phyloP scores from a whole-genome alignment of 2,329 filamentous ascomycete species.

The Tolypocladium inflatum region DNA sequence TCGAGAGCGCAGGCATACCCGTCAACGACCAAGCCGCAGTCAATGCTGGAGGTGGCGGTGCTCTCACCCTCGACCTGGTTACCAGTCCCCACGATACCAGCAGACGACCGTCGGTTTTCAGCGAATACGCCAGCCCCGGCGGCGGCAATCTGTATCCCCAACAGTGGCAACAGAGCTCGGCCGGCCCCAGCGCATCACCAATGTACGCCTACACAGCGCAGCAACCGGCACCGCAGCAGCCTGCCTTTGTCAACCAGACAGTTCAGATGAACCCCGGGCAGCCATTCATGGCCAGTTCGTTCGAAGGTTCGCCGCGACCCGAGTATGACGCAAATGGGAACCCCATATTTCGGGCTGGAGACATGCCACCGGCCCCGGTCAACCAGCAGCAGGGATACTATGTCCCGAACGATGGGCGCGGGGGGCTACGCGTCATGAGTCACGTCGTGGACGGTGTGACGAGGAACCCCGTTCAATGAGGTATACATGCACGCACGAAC shows the following conservation, averaged over 20 bases:
- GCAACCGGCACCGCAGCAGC: slow-evolving; percentile 18
- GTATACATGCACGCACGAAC: not conserved
- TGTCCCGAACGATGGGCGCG: slow-evolving; percentile 21
- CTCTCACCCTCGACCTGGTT: slow-evolving; percentile 36
- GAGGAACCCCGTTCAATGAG: slow-evolving; percentile 10
- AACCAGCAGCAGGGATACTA: slow-evolving; percentile 22
- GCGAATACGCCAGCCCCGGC: slow-evolving; percentile 35
- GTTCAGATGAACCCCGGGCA: slow-evolving; percentile 23
- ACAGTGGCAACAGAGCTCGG: slow-evolving; percentile 34
- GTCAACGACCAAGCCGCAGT: slow-evolving; percentile 24
- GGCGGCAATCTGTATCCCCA: slow-evolving; percentile 29
- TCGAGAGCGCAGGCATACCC: slow-evolving; percentile 25
- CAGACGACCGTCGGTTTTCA: slow-evolving; percentile 35
- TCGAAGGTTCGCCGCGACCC: slow-evolving; percentile 22
- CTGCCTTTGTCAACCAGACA: slow-evolving; percentile 19
- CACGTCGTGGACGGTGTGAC: slow-evolving; percentile 19
- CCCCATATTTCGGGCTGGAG: slow-evolving; percentile 22
- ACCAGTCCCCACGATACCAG: slow-evolving; percentile 33
- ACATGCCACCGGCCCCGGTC: slow-evolving; percentile 18
- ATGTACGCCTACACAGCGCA: slow-evolving; percentile 38
- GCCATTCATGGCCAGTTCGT: slow-evolving; percentile 22
- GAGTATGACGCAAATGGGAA: slow-evolving; percentile 21
- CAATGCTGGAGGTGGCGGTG: slow-evolving; percentile 19
- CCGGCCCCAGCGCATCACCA: slow-evolving; percentile 27
- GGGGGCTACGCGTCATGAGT: slow-evolving; percentile 16